Conservation (phyloP, 345 rosid genomes). For the Nephelium lappaceum region DNA sequence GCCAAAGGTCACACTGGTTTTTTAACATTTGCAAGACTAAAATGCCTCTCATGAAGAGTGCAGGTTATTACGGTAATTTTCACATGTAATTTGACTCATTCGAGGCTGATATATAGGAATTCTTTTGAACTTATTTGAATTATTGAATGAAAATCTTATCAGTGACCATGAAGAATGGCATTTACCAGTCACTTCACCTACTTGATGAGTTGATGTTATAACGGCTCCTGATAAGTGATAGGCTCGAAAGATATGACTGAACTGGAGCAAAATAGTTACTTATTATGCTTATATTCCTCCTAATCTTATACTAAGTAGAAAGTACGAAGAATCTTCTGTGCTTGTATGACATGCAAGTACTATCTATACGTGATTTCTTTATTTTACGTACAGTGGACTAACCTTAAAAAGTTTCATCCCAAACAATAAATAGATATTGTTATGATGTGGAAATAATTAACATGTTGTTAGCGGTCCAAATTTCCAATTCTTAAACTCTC, state of each 20-base stretch:
- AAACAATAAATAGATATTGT: neutral
- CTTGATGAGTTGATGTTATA: neutral
- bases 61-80: neutral
- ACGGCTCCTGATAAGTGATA: neutral
- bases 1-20: slow-evolving; percentile 96
- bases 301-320: neutral
- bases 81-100: neutral
- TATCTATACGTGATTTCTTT: neutral
- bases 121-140: neutral
- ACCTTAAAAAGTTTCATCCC: neutral
- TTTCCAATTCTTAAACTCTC: neutral
- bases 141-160: neutral
- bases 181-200: neutral
- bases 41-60: slow-evolving; percentile 44
- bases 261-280: neutral
- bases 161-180: neutral
- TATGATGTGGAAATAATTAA: slow-evolving; percentile 2
- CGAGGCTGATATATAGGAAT: neutral
- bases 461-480: neutral
- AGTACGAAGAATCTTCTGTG: neutral
- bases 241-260: neutral
- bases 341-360: neutral
- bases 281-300: neutral
- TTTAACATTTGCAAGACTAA: slow-evolving; percentile 87
- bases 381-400: neutral